Evolutionary conservation across 371 early-diverging fungal species (phyloP).

Genomic region (Fennellomyces sp.): DNA sequence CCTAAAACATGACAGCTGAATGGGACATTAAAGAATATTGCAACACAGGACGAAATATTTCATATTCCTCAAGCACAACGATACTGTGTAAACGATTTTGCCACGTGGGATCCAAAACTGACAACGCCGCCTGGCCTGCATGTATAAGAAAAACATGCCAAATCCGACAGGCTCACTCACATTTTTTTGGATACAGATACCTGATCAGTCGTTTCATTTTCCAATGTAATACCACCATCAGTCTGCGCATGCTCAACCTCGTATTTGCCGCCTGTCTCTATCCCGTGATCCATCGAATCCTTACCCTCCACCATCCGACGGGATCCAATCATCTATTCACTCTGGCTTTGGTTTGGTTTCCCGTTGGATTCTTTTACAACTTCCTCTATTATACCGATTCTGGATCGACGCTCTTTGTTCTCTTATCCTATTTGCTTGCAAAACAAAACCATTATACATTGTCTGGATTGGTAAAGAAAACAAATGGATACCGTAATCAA

Average conservation of each 20-base stretch:
- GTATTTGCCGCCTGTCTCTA: slow-evolving; percentile 55
- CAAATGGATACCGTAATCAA: neutral
- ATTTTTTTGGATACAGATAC: slow-evolving; percentile 28
- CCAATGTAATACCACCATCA: slow-evolving; percentile 1
- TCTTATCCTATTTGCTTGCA: slow-evolving; percentile 67
- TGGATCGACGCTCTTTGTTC: slow-evolving; percentile 80
- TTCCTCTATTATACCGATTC: slow-evolving; percentile 93
- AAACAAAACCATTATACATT: slow-evolving; percentile 44
- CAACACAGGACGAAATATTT: slow-evolving; percentile 88
- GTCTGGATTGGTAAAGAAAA: slow-evolving; percentile 59
- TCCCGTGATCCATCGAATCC: slow-evolving; percentile 41
- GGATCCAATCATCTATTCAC: slow-evolving; percentile 43
- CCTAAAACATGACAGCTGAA: neutral
- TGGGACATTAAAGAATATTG: neutral
- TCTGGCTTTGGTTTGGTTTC: slow-evolving; percentile 71
- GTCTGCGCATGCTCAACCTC: slow-evolving; percentile 62
- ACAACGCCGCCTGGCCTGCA: slow-evolving; percentile 92
- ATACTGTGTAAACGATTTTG: slow-evolving; percentile 78
- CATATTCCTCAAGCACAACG: slow-evolving; percentile 90
- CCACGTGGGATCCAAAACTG: slow-evolving; percentile 87
- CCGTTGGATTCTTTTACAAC: slow-evolving; percentile 82
- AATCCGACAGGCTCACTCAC: neutral
- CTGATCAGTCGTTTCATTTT: slow-evolving; percentile 42
- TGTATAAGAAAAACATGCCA: too few relatives aligned
- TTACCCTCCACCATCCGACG: slow-evolving; percentile 35